These are phyloP conservation scores for Musa beccarii DNA, from an alignment of 176 grass and related monocot species.

Conservation along the genomic window DNA sequence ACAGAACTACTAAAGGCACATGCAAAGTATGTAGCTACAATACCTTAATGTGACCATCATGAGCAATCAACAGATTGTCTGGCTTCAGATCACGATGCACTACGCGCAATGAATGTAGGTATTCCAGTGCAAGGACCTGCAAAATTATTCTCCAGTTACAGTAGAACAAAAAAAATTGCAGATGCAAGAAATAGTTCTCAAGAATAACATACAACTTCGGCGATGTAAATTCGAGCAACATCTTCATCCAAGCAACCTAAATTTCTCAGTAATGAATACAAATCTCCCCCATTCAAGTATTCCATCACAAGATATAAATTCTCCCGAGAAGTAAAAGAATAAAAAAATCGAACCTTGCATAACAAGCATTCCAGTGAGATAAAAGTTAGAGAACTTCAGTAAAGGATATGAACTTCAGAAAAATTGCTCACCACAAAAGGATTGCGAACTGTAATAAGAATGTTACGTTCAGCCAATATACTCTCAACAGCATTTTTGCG, in stretches of 20 bases:
- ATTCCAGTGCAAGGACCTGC: slow-evolving; percentile 97
- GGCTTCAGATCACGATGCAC: slow-evolving; percentile 99
- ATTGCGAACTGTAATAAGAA: slow-evolving; percentile 93
- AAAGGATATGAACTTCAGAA: background rate
- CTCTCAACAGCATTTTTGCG: slow-evolving; percentile 98
- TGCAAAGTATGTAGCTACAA: background rate
- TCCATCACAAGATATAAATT: slow-evolving; percentile 99
- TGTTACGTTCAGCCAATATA: slow-evolving; percentile 98
- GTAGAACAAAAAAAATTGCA: slow-evolving; percentile 6
- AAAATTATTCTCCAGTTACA: slow-evolving; percentile 28
- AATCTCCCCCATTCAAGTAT: slow-evolving; percentile 94
- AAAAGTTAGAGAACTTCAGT: slow-evolving; percentile 17
- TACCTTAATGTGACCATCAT: slow-evolving; percentile 99
- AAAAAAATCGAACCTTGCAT: slow-evolving; percentile 94
- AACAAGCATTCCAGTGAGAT: slow-evolving; percentile 30
- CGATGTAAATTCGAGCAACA: slow-evolving; percentile 94
- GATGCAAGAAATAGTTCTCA: slow-evolving; percentile 9
- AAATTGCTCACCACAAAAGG: slow-evolving; percentile 89
- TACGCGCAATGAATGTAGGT: slow-evolving; percentile 87
- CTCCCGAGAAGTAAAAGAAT: slow-evolving; percentile 95
- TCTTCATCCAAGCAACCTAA: slow-evolving; percentile 97
- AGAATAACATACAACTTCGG: slow-evolving; percentile 88
- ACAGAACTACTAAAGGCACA: background rate
- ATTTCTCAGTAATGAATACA: slow-evolving; percentile 95
- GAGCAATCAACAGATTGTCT: slow-evolving; percentile 94